Conservation (phyloP, 176 grass and related monocot species). For the Aegilops umbellulata region DNA sequence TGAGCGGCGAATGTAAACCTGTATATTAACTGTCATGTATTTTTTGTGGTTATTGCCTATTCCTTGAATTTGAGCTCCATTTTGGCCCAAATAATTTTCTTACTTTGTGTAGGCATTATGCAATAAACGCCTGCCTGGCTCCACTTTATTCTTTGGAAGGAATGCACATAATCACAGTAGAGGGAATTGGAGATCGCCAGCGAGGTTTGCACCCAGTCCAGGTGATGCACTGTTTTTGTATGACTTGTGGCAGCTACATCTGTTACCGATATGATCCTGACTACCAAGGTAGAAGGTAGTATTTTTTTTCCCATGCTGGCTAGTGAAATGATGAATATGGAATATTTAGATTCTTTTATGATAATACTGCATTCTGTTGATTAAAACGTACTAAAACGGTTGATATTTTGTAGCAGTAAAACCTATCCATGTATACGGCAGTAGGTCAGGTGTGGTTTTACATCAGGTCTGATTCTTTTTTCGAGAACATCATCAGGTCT, state of each 20-base stretch:
- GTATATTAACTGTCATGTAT: not conserved
- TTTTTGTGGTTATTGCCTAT: slow-evolving; percentile 4
- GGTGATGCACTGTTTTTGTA: slow-evolving; percentile 45
- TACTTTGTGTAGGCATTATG: slow-evolving; percentile 74
- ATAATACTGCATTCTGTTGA: not conserved
- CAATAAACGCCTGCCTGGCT: slow-evolving; percentile 95
- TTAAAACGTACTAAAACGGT: not conserved
- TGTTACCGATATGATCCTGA: slow-evolving; percentile 18
- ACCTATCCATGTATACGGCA: not conserved
- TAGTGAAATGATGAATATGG: slow-evolving; percentile 8
- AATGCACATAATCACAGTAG: slow-evolving; percentile 97
- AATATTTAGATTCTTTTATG: not conserved
- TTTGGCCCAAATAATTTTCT: slow-evolving; percentile 24
- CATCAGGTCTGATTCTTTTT: not conserved
- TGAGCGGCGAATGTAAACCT: not conserved
- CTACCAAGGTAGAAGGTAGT: slow-evolving; percentile 6
- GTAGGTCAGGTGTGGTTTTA: not conserved
- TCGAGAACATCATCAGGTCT: not conserved
- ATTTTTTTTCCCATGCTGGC: slow-evolving; percentile 2
- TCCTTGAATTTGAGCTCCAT: slow-evolving; percentile 6
- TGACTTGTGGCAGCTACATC: slow-evolving; percentile 6
- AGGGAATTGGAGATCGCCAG: slow-evolving; percentile 80
- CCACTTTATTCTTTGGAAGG: slow-evolving; percentile 95
- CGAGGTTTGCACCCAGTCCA: slow-evolving; percentile 88
- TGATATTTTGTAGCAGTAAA: not conserved